Evolutionary conservation across 176 grass and related monocot genomes (phyloP).

Genomic region (Microstegium vimineum): DNA sequence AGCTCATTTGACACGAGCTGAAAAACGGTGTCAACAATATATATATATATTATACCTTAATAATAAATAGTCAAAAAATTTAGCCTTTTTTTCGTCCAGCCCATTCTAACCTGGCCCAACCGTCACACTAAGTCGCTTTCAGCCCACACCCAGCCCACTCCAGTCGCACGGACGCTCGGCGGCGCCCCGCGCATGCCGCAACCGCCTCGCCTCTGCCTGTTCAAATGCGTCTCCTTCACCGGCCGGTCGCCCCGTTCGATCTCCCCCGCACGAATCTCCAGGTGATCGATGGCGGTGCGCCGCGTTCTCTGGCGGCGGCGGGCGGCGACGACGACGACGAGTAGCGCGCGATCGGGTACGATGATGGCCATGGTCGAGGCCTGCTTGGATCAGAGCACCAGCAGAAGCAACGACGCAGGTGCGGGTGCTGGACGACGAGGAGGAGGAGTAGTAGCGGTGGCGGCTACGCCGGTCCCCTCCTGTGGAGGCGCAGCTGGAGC

Average conservation of each 20-base stretch:
- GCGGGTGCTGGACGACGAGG: neutral
- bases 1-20: too few relatives aligned
- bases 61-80: too few relatives aligned
- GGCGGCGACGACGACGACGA: neutral
- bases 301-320: constrained; percentile 13
- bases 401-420: neutral
- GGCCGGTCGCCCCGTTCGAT: neutral
- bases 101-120: too few relatives aligned
- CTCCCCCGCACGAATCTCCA: neutral
- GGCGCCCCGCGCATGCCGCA: neutral
- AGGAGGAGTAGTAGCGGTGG: neutral
- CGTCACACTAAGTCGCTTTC: too few relatives aligned
- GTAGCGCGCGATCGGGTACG: neutral
- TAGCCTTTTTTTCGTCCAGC: too few relatives aligned
- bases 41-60: too few relatives aligned
- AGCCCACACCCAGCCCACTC: too few relatives aligned
- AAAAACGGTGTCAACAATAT: too few relatives aligned
- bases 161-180: too few relatives aligned
- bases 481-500: neutral
- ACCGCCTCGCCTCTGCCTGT: too few relatives aligned
- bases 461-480: constrained; percentile 27
- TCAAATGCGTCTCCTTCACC: neutral
- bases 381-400: neutral
- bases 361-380: neutral
- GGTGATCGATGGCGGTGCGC: neutral